Evolutionary conservation across 345 rosid species (phyloP).

Genomic region (Limnanthes douglasii): DNA sequence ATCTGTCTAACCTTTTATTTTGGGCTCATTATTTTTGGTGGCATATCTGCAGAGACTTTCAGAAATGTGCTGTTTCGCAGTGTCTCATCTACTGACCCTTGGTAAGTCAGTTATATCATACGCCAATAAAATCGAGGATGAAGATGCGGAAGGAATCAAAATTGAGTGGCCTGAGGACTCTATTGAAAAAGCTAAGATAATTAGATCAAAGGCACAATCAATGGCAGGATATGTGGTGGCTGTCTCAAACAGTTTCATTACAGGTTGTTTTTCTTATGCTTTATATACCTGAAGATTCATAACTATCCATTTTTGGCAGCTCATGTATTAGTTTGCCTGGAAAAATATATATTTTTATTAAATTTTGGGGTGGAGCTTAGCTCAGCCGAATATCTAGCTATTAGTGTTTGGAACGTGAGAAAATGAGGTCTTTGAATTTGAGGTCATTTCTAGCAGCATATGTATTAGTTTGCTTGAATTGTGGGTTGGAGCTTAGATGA

Average conservation of each 20-base stretch:
- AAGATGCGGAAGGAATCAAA: conserved; percentile 37
- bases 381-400: no score
- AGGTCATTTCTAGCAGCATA: not conserved
- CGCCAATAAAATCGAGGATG: conserved; percentile 50
- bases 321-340: not conserved
- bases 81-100: conserved; percentile 60
- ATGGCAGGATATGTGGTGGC: conserved; percentile 67
- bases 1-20: not conserved
- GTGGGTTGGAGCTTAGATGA: no score
- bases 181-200: conserved; percentile 69
- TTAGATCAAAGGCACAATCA: conserved; percentile 49
- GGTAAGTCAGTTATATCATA: conserved; percentile 69
- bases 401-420: no score
- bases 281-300: not conserved
- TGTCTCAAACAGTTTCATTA: conserved; percentile 67
- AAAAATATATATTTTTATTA: not conserved
- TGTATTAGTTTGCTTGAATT: not conserved
- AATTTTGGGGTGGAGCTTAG: no score
- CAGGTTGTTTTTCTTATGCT: conserved; percentile 34
- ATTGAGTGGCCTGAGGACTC: conserved; percentile 93
- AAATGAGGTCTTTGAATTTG: no score
- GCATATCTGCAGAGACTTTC: conserved; percentile 70
- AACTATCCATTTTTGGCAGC: not conserved
- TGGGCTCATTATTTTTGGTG: not conserved
- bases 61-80: conserved; percentile 84